Evolutionary conservation across 768 basidiomycete genomes (phyloP), one percentile per base, ranked within the genome.

Genomic region (Rubroboletus satanas): DNA sequence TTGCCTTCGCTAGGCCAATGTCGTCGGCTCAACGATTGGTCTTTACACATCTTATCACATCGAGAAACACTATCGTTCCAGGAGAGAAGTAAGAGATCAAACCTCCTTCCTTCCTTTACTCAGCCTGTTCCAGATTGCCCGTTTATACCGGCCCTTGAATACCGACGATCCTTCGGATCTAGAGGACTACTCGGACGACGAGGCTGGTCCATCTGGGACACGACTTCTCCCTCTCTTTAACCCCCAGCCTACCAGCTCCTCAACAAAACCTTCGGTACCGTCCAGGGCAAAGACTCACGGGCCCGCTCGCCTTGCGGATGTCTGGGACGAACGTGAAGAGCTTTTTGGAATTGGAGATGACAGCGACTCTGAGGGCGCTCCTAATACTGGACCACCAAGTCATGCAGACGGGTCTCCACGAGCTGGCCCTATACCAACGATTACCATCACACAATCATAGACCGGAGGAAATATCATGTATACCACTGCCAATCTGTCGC

Each of bases 291-390:
- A 69, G 63, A 54, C 60, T 43, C 12, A 56, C 51, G 59, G 74
- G 66, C 57, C 60, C 58, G 32, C 65, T 48, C 78, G 78, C 18
- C 72, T 88, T 42, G 75, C 77, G 15, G 77, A 88, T 66, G 83
- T 86, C 42, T 91, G 88, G 88, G 85, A 90, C 57, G 87, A 87
- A 60, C 79, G 83, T 28, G 89, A 92, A 70, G 87, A 90, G 51
- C 57, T 87, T 33, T 89, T 91, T 66, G 83, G 77, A 41, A 75
- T 88, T 49, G 88, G 84, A 5, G 81, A 78, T 10, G 82, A 83
- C 55, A 83, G 82, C 61, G 83, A 85, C 46, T 75, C 79, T 18
- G 85, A 88, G 54, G 73, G 74, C 44, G 57, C 43, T 9, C 42
- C 57, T 26, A 52, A 59, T 29, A 46, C 55, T 14, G 49, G 43